Conservation (phyloP, 345 rosid genomes). For the Raphanus raphanistrum region DNA sequence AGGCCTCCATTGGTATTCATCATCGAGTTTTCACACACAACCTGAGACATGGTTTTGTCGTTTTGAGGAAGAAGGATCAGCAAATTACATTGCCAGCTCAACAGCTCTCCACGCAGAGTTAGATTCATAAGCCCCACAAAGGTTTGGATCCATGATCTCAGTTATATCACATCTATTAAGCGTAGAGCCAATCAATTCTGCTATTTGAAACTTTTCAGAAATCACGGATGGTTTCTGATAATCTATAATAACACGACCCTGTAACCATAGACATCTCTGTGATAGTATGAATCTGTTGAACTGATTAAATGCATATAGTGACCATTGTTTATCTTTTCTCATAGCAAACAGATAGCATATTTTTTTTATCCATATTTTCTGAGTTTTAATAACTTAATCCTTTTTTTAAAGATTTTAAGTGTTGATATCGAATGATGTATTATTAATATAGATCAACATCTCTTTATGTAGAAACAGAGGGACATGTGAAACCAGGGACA, state of each 20-base stretch:
- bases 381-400: too few species aligned
- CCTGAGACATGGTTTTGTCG: neutral
- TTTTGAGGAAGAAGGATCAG: neutral
- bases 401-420: too few species aligned
- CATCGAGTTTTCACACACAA: slow-evolving; percentile 12
- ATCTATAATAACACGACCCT: slow-evolving; percentile 31
- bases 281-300: too few species aligned
- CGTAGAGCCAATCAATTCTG: slow-evolving; percentile 11
- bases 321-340: too few species aligned
- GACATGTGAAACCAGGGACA: too few species aligned
- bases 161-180: slow-evolving; percentile 4
- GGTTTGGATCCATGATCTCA: too few species aligned
- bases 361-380: too few species aligned
- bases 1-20: neutral
- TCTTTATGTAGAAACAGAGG: too few species aligned
- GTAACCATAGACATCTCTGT: slow-evolving; percentile 27
- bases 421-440: too few species aligned
- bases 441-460: too few species aligned
- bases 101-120: slow-evolving; percentile 31
- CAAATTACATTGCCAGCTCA: slow-evolving; percentile 27
- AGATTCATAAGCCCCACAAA: neutral
- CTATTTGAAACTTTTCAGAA: neutral
- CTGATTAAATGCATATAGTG: too few species aligned
- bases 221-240: slow-evolving; percentile 28
- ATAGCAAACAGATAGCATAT: too few species aligned